phyloP scores from a whole-genome alignment of 1,284 basidiomycete genomes.

The Leccinum subrobustum region DNA sequence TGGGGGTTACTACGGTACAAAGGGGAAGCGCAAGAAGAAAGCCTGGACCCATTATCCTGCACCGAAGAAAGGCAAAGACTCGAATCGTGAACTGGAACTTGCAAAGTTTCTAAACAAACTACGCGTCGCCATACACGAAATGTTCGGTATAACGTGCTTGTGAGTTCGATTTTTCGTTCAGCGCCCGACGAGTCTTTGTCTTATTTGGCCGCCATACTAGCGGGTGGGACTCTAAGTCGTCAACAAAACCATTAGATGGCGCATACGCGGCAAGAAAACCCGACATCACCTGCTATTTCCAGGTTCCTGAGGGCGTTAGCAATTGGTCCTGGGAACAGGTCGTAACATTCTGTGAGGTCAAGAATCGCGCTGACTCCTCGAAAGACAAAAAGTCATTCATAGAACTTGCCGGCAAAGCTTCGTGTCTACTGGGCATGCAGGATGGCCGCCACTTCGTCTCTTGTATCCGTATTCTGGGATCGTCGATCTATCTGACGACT shows the following conservation, averaged over 20 bases:
- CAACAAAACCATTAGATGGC: not conserved
- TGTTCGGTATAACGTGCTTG: not conserved
- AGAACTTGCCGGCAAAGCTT: not conserved
- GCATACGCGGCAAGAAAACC: not conserved
- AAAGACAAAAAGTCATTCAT: not conserved
- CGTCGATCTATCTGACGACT: not conserved
- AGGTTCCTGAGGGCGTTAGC: not conserved
- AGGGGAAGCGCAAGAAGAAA: not conserved
- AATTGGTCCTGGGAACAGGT: not conserved
- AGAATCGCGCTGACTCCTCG: not conserved
- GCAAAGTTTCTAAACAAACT: not conserved
- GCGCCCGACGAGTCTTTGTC: too few relatives aligned
- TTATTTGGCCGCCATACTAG: not conserved
- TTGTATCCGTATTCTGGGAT: not conserved
- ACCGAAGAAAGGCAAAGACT: too few relatives aligned
- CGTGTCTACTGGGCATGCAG: not conserved
- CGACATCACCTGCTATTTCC: conserved; percentile 1
- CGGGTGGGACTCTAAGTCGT: not conserved
- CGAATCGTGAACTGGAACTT: not conserved
- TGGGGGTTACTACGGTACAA: not conserved
- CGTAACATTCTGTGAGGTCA: not conserved
- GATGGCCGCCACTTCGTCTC: not conserved
- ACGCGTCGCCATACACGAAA: not conserved
- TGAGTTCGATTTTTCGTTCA: not conserved
- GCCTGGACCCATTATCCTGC: not conserved